Evolutionary conservation across 306 rosid species (phyloP), one percentile per base, ranked within the genome.

Genomic region (Glycyrrhiza uralensis): DNA sequence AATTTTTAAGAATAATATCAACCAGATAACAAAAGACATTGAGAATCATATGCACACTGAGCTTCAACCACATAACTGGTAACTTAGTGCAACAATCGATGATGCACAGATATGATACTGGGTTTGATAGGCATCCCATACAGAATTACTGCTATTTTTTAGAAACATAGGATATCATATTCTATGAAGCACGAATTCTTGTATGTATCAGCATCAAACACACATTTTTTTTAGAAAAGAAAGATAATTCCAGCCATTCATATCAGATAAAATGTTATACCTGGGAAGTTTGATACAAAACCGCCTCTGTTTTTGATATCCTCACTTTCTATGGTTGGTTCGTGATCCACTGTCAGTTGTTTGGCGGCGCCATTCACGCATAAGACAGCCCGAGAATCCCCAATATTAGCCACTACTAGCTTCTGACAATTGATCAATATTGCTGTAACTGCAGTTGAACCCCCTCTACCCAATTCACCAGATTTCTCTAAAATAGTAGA

Each of bases 361-460:
- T 74, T 85, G 78, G 96, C 97, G 64, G 44, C 56, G 1, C 97
- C 97, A 33, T 89, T 86, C 80, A 59, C 67, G 58, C 83, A 82
- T 71, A 91, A 52, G 50, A 95, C 88, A 57, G 99, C 99, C 19
- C 99, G 84, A 69, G 99, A 95, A 83, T 95, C 99, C 39, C 99
- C 97, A 22, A 95, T 77, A 35, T 95, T 95, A 23, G 96, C 99
- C 51, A 95, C 96, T 29, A 95, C 79, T 68, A 91, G 80, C 86
- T 76, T 84, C 18, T 79, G 83, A 78, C 99, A 86, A 77, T 95
- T 80, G 6, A 95, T 88, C 77, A 95, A 66, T 82, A 95, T 91
- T 50, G 99, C 99, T 6, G 99, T 91, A 30, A 95, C 99, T 29
- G 99, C 99, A 46, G 99, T 95, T 57, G 99, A 95, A 62, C 99